Percentiles rank a stretch among this genome's conserved stretches.
phyloP scores from a whole-genome alignment of 192 early-diverging fungal species.

The Chytriomyces confervae region DNA sequence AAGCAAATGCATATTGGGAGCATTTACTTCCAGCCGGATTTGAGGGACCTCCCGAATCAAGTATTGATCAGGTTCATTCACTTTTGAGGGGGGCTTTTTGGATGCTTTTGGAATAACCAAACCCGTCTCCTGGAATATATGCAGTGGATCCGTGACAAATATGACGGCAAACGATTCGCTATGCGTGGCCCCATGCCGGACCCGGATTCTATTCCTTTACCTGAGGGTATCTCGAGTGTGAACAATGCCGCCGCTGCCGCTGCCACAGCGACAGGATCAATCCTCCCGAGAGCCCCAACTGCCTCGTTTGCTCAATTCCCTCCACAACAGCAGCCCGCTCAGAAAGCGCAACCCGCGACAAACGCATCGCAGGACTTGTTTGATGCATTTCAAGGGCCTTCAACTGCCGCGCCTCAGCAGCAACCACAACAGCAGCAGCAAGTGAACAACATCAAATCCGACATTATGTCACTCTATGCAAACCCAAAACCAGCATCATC shows the following conservation, averaged over 20 bases:
- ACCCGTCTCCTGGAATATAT: slow-evolving; percentile 55
- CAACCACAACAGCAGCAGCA: slow-evolving; percentile 22
- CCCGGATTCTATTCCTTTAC: slow-evolving; percentile 61
- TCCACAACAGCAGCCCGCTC: slow-evolving; percentile 13
- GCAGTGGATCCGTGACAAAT: slow-evolving; percentile 80
- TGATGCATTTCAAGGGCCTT: slow-evolving; percentile 28
- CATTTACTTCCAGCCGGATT: slow-evolving; percentile 54
- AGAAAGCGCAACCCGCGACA: not conserved
- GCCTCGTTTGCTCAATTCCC: not conserved
- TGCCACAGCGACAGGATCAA: slow-evolving; percentile 13
- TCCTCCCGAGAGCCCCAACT: not conserved
- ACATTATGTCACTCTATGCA: slow-evolving; percentile 19
- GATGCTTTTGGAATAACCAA: not conserved
- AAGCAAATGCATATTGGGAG: slow-evolving; percentile 59
- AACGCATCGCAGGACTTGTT: slow-evolving; percentile 48
- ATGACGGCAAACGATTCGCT: slow-evolving; percentile 78
- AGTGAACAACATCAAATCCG: slow-evolving; percentile 7
- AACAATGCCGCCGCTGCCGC: not conserved
- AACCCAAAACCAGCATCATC: slow-evolving; percentile 8
- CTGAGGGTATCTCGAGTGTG: slow-evolving; percentile 14
- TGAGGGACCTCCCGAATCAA: slow-evolving; percentile 60
- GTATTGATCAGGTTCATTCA: slow-evolving; percentile 21
- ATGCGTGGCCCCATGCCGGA: slow-evolving; percentile 76
- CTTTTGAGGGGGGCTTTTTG: not conserved
- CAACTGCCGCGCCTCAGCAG: slow-evolving; percentile 19